phyloP scores from a whole-genome alignment of 148 eudicot species.

The Nyssa sinensis region DNA sequence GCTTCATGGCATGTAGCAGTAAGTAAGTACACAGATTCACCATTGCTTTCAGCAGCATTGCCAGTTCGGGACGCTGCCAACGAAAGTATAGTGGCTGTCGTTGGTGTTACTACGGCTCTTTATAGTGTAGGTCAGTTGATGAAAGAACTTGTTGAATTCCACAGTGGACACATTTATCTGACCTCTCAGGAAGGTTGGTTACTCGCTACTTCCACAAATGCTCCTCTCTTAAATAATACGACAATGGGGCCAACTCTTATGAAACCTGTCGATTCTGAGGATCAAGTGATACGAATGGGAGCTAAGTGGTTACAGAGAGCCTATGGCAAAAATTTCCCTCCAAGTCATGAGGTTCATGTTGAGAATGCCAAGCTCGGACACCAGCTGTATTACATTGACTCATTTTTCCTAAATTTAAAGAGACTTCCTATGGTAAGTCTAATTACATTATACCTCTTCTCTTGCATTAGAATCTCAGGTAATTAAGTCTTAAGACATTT shows the following conservation, averaged over 20 bases:
- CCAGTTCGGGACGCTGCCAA: conserved; percentile 77
- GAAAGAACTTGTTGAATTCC: conserved; percentile 87
- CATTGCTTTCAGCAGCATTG: conserved; percentile 88
- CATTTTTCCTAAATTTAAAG: conserved; percentile 80
- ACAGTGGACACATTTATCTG: conserved; percentile 87
- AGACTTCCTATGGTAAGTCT: conserved; percentile 88
- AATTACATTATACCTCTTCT: not conserved
- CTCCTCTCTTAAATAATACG: conserved; percentile 68
- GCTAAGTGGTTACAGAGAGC: conserved; percentile 68
- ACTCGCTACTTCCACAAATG: conserved; percentile 83
- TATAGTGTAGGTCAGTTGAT: conserved; percentile 90
- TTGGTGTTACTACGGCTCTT: conserved; percentile 89
- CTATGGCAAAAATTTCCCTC: conserved; percentile 47
- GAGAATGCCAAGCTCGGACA: conserved; percentile 71
- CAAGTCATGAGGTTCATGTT: conserved; percentile 67
- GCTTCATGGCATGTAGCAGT: conserved; percentile 97
- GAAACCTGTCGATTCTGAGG: conserved; percentile 68
- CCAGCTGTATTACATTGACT: conserved; percentile 78
- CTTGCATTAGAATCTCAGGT: not conserved
- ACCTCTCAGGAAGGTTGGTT: conserved; percentile 93
- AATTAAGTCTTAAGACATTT: not conserved
- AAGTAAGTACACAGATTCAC: conserved; percentile 78
- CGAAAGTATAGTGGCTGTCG: conserved; percentile 78
- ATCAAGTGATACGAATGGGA: conserved; percentile 64
- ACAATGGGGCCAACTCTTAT: conserved; percentile 67